phyloP scores from a whole-genome alignment of 441 rosid species.

The Melastoma candidum region DNA sequence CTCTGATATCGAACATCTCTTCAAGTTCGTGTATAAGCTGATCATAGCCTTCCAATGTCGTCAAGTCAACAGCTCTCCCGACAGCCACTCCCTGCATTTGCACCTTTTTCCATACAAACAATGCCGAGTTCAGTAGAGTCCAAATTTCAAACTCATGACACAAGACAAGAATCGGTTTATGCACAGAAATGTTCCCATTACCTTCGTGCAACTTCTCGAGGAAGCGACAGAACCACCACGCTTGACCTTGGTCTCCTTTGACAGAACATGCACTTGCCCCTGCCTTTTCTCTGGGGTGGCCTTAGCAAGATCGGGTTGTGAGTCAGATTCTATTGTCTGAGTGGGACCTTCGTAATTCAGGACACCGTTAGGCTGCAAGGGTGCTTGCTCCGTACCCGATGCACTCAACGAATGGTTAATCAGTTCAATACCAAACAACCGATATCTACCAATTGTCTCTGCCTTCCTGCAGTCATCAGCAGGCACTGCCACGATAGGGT shows the following conservation, averaged over 20 bases:
- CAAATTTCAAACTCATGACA: too few species aligned
- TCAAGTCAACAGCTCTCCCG: constrained; percentile 62
- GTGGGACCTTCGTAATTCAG: constrained; percentile 21
- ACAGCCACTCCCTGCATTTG: constrained; percentile 67
- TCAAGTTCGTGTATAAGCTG: constrained; percentile 56
- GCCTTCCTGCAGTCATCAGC: constrained; percentile 28
- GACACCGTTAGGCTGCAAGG: constrained; percentile 13
- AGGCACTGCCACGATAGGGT: constrained; percentile 22
- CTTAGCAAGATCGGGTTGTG: constrained; percentile 41
- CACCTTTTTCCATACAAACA: constrained; percentile 28
- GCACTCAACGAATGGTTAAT: constrained; percentile 26
- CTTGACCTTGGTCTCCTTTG: constrained; percentile 59
- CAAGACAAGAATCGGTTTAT: too few species aligned
- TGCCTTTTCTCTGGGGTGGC: constrained; percentile 36
- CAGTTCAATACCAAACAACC: constrained; percentile 59
- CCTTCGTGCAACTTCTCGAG: constrained; percentile 48
- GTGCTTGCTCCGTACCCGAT: constrained; percentile 19
- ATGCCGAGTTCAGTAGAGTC: not conserved
- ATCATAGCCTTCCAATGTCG: constrained; percentile 34
- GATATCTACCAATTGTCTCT: constrained; percentile 28
- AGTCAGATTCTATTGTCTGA: constrained; percentile 32
- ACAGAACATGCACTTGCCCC: constrained; percentile 33
- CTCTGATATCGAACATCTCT: constrained; percentile 52
- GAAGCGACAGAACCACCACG: constrained; percentile 26
- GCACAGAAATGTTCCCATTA: constrained; percentile 3